Conservation (phyloP, 2,329 filamentous ascomycete genomes). For the Aspergillus pseudonomiae region DNA sequence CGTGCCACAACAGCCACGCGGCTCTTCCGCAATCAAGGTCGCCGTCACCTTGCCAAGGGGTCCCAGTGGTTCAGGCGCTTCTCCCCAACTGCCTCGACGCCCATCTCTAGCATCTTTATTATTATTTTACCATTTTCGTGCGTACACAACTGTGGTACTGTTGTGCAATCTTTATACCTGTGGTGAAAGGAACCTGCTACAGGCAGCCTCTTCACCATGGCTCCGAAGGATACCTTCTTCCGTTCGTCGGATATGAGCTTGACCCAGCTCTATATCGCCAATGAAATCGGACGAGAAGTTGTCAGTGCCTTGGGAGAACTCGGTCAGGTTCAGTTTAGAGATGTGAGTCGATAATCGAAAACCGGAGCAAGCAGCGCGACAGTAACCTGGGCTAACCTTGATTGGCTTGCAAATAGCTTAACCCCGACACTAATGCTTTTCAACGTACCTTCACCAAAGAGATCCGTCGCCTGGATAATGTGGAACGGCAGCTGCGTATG, state of each 20-base stretch:
- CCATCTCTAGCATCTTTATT: constrained; percentile 4
- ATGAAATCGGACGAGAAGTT: constrained; percentile 97
- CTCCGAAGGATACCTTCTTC: constrained; percentile 88
- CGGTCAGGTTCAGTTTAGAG: constrained; percentile 93
- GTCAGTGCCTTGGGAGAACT: constrained; percentile 95
- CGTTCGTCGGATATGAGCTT: constrained; percentile 99
- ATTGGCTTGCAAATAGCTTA: constrained; percentile 64
- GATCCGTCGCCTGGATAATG: constrained; percentile 95
- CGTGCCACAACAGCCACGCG: constrained; percentile 25
- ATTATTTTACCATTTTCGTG: background rate
- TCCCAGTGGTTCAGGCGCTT: constrained; percentile 2
- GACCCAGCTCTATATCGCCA: constrained; percentile 99
- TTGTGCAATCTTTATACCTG: constrained; percentile 12
- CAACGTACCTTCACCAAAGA: constrained; percentile 97
- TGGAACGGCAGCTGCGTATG: constrained; percentile 94
- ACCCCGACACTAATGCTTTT: constrained; percentile 89
- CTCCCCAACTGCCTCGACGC: background rate
- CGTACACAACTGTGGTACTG: constrained; percentile 3
- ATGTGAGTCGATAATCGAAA: constrained; percentile 64
- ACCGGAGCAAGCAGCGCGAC: background rate
- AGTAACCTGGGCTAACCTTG: constrained; percentile 21
- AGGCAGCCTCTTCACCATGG: constrained; percentile 53
- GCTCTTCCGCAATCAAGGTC: constrained; percentile 9
- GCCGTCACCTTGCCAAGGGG: background rate
- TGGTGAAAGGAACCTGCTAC: constrained; percentile 28